Percentiles rank a stretch among this genome's conserved stretches.
Evolutionary conservation across 2,329 filamentous ascomycete species (phyloP).

Genomic region (Diaporthe citriasiana): DNA sequence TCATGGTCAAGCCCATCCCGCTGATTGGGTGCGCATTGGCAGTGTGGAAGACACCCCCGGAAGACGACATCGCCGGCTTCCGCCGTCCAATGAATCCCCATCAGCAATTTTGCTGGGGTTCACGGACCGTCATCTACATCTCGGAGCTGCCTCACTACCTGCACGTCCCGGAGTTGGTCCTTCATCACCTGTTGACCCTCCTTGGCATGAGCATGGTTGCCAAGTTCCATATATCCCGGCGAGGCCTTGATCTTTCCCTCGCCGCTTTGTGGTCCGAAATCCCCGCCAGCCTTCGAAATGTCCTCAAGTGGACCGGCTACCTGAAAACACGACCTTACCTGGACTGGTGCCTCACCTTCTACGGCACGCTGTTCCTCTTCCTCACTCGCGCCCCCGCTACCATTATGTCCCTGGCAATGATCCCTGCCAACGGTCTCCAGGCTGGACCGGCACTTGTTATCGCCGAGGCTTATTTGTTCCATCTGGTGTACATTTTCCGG

Average conservation of each 20-base stretch:
- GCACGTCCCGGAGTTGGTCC: constrained; percentile 44
- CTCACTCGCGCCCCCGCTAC: constrained; percentile 30
- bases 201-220: constrained; percentile 42
- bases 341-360: constrained; percentile 35
- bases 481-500: constrained; percentile 35
- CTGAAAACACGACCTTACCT: constrained; percentile 19
- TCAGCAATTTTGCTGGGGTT: constrained; percentile 47
- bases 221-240: constrained; percentile 42
- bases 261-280: constrained; percentile 44
- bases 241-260: constrained; percentile 44
- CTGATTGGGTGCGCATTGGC: constrained; percentile 43
- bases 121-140: constrained; percentile 44
- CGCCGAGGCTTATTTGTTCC: constrained; percentile 20
- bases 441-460: constrained; percentile 11
- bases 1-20: constrained; percentile 44
- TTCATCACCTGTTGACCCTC: constrained; percentile 45
- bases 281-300: constrained; percentile 38
- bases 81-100: constrained; percentile 42
- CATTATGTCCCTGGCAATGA: constrained; percentile 34
- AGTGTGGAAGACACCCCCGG: constrained; percentile 43
- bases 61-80: constrained; percentile 45
- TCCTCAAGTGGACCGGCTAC: constrained; percentile 42
- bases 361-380: constrained; percentile 22
- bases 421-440: constrained; percentile 32
- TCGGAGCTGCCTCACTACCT: constrained; percentile 44